Percentiles rank a stretch among this genome's conserved stretches.
phyloP scores from a whole-genome alignment of 2,329 filamentous ascomycete genomes.

The Neodidymelliopsis sp. region DNA sequence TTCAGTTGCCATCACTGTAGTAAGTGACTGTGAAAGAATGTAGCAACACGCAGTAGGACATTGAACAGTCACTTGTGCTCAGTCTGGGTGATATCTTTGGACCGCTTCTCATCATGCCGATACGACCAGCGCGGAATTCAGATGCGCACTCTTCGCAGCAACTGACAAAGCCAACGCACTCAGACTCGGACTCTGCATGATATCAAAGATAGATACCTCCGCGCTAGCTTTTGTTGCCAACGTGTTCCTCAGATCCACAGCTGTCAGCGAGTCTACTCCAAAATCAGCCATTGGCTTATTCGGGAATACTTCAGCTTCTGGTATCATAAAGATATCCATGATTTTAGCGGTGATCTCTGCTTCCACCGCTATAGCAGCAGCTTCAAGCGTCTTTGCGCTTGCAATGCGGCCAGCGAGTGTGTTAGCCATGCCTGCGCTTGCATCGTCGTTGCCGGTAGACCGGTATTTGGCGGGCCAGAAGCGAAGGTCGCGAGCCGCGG shows the following conservation, averaged over 20 bases:
- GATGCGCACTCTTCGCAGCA: constrained; percentile 1
- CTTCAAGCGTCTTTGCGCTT: constrained; percentile 3
- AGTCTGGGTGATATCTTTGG: too few species aligned
- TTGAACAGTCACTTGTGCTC: too few species aligned
- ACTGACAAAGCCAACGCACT: not conserved
- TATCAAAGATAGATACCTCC: constrained; percentile 11
- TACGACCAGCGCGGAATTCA: not conserved
- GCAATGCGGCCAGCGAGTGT: constrained; percentile 5
- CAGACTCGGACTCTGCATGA: constrained; percentile 5
- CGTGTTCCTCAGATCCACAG: constrained; percentile 28
- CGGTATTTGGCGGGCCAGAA: constrained; percentile 8
- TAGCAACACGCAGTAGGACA: too few species aligned
- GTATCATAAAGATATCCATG: constrained; percentile 1
- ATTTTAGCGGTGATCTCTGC: not conserved
- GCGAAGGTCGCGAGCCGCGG: constrained; percentile 5
- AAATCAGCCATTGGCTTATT: constrained; percentile 25
- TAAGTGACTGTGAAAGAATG: too few species aligned
- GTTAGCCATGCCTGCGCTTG: not conserved
- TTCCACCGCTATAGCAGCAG: constrained; percentile 2
- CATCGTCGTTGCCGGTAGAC: constrained; percentile 1
- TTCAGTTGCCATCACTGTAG: too few species aligned
- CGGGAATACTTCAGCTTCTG: constrained; percentile 21
- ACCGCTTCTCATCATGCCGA: too few species aligned
- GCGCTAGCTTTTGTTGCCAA: constrained; percentile 2
- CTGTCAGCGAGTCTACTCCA: constrained; percentile 32